A percentile compares a stretch with the other conserved stretches of the same genome.
Conservation (phyloP, 345 rosid genomes). For the Aegle marmelos region DNA sequence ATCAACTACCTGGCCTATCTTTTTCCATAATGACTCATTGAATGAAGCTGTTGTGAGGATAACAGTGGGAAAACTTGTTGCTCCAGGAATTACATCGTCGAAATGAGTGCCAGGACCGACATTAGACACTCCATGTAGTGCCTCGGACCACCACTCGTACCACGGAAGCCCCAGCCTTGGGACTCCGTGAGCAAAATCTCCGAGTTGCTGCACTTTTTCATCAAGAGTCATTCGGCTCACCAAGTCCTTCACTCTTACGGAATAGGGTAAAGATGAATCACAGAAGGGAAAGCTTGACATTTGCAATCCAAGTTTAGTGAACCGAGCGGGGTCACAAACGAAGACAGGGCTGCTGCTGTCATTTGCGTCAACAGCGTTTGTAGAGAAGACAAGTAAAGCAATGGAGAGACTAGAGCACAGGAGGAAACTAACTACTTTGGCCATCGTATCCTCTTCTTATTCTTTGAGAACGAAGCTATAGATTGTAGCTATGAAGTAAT, state of each 20-base stretch:
- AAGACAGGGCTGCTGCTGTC: background rate
- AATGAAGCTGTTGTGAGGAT: constrained; percentile 39
- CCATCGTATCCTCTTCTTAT: too few species aligned
- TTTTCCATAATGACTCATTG: constrained; percentile 38
- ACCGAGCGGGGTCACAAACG: constrained; percentile 24
- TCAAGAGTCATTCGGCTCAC: constrained; percentile 24
- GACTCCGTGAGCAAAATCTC: constrained; percentile 8
- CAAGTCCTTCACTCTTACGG: constrained; percentile 26
- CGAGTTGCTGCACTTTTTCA: constrained; percentile 32
- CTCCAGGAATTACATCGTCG: constrained; percentile 27
- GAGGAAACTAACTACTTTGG: too few species aligned
- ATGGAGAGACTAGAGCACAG: too few species aligned
- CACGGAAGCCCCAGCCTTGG: too few species aligned
- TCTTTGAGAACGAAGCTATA: too few species aligned
- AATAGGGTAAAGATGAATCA: background rate
- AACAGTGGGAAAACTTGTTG: constrained; percentile 44
- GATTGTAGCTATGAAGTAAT: too few species aligned
- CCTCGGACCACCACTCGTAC: constrained; percentile 55
- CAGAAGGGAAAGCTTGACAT: constrained; percentile 17
- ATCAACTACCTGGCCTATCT: constrained; percentile 35
- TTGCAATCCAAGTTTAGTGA: constrained; percentile 1
- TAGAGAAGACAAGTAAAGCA: too few species aligned
- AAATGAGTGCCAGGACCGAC: constrained; percentile 34
- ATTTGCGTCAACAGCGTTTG: too few species aligned
- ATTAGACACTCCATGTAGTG: constrained; percentile 41